Base-by-base conservation (phyloP, 495 filamentous ascomycete genomes). In the Sporormia fimetaria region DNA sequence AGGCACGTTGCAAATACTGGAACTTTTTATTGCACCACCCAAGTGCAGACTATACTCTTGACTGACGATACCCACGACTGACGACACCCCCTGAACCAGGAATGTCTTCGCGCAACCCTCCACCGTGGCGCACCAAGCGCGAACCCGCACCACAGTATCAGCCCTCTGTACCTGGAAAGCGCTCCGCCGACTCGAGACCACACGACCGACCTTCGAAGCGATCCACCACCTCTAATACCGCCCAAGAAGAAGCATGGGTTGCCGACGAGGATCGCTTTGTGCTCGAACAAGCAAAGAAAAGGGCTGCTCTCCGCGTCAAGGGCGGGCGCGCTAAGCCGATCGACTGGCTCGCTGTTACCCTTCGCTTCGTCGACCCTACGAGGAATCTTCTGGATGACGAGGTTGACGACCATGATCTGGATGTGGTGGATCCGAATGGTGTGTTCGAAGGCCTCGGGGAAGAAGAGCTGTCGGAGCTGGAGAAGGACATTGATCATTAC, bases 241-340 rank as follows among this genome's bases (percentile, higher is more conserved):
- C 54, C 16, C 55, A 62, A 33, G 63, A 66, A 48, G 63, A 55
- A 32, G 62, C 61, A 11, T 99, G 92, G 73, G 80, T 99, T 16
- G 79, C 87, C 37, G 83, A 90, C 56, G 90, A 99, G 61, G 90
- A 96, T 63, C 74, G 80, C 37, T 99, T 99, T 55, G 90, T 99
- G 15, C 67, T 99, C 48, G 87, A 87, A 59, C 90, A 99, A 59
- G 81, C 90, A 18, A 96, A 95, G 66, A 96, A 92, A 67, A 96
- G 95, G 67, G 88, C 90, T 25, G 83, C 86, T 52, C 93, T 99
- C 41, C 78, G 90, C 4, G 87, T 96, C n/a, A 83, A 87, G 48
- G 87, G 92, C 60, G 82, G 80, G 10, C 76, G 90, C 42, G 87
- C 88, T 35, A 87, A 83, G 59, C 82, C 88, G 9, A 88, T 96